phyloP scores from a whole-genome alignment of 2,329 filamentous ascomycete species.

The Emergomyces orientalis region DNA sequence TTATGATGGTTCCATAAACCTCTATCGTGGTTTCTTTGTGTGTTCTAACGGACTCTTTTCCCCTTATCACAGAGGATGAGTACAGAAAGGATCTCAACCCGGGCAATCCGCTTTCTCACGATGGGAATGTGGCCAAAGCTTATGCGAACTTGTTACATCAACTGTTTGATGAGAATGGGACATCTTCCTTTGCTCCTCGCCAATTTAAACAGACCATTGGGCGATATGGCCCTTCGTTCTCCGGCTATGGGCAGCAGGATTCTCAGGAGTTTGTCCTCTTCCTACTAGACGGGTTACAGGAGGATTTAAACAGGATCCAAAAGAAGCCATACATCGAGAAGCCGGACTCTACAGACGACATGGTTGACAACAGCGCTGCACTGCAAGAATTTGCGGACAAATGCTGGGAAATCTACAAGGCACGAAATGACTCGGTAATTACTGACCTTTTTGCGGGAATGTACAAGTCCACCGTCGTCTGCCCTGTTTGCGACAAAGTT shows the following conservation, averaged over 20 bases:
- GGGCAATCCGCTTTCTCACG: conserved; percentile 74
- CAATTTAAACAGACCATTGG: conserved; percentile 78
- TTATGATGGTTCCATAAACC: conserved; percentile 15
- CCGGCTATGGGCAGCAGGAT: conserved; percentile 91
- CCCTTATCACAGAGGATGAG: conserved; percentile 42
- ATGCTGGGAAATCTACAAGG: conserved; percentile 85
- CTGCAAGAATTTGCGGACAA: conserved; percentile 77
- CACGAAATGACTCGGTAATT: conserved; percentile 87
- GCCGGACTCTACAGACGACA: conserved; percentile 93
- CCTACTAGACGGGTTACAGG: conserved; percentile 84
- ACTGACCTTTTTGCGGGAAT: conserved; percentile 94
- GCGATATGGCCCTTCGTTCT: conserved; percentile 72
- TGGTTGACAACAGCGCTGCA: conserved; percentile 70
- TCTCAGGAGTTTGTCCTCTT: conserved; percentile 96
- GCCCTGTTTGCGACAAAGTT: conserved; percentile 82
- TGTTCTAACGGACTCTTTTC: background rate
- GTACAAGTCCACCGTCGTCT: conserved; percentile 96
- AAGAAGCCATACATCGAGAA: conserved; percentile 98
- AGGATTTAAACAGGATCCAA: conserved; percentile 85
- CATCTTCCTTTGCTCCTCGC: conserved; percentile 63
- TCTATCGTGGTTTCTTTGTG: background rate
- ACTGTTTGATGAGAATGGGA: conserved; percentile 62
- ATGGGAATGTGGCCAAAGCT: conserved; percentile 74
- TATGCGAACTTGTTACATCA: conserved; percentile 68
- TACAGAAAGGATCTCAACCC: conserved; percentile 76